Evolutionary conservation across 148 eudicot genomes (phyloP), one percentile per base, ranked within the genome.

Genomic region (Persicaria maculosa): DNA sequence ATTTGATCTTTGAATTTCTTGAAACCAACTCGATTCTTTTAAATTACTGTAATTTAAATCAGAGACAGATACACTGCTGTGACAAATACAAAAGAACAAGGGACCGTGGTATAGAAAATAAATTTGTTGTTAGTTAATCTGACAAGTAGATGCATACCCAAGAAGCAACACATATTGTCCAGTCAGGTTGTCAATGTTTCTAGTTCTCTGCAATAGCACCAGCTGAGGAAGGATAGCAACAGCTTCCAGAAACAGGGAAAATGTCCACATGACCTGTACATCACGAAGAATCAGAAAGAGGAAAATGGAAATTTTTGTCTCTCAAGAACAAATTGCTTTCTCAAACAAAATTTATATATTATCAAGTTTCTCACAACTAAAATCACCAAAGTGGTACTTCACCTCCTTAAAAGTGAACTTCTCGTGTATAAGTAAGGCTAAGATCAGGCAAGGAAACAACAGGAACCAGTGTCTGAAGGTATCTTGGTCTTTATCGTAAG

Each of bases 221-320:
- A 94, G 80, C 86, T 94, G 97, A 75, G 98, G 98, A 81, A 94
- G 90, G 74, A 94, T 94, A 58, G 98, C 97, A 82, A 92, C 93
- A 68, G 98, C 97, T 83, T 91, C 98, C 84, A 94, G 78, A 81
- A 68, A 94, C 75, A 94, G 82, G 71, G 98, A 94, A 85, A 95
- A 95, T 67, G 97, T 81, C 98, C 98, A 95, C 96, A 95, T 81
- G 59, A 95, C 90, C 98, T 95, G 84, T 68, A 71, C 50, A 71
- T n/a, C 9, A 17, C 6, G 10, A 64, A 55, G 54, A 74, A 47
- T 76, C 31, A 81, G 62, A 62, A 71, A 43, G 47, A 43, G 19
- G 65, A 17, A 31, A 45, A 40, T 12, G 19, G 70, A 6, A 46
- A 46, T 17, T 65, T 67, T 46, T 46, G 53, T 17, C 12, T 71